Evolutionary conservation across 208 protist genomes (phyloP), one percentile per base, ranked within the genome.

Genomic region (Trypanosoma melophagium): DNA sequence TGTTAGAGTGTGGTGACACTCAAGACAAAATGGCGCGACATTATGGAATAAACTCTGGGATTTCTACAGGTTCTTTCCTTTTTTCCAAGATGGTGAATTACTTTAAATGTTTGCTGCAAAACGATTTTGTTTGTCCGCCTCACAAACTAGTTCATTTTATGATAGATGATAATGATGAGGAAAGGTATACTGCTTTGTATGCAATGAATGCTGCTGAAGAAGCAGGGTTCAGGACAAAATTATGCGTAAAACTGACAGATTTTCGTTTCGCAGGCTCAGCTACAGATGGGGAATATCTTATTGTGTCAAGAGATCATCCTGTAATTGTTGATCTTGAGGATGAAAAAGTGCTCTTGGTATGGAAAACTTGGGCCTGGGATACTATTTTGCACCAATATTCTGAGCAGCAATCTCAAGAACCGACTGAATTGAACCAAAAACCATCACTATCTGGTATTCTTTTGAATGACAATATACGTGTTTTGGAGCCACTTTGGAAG

Each of bases 341-440:
- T 8, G 84, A 87, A 63, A 73, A 82, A 66, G 83, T 95, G 45
- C 68, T 81, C 38, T 57, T 93, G 60, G 86, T 95, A 60, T 95
- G 84, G 87, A 95, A 95, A 79, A 89, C 81, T 24, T 95, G 89
- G 87, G 89, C 83, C 28, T 95, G 89, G 84, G 84, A 87, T 66
- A 93, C 86, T 21, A 81, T 95, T 28, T 71, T 95, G 45, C 76
- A 77, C 25, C 78, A 90, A 60, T 89, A 87, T 59, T 54, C 55
- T 40, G 53, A 55, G 19, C 25, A 57, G 21, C 81, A 81, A 54
- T 45, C 47, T 13, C 41, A 61, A 25, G 62, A 49, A 25, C n/a
- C n/a, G n/a, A n/a, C n/a, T n/a, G n/a, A n/a, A n/a, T n/a, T n/a
- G n/a, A n/a, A n/a, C n/a, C n/a, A n/a, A n/a, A 49, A 61, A 16